Conservation (phyloP, 176 grass and related monocot species). For the Rhipidocladum racemiflorum region DNA sequence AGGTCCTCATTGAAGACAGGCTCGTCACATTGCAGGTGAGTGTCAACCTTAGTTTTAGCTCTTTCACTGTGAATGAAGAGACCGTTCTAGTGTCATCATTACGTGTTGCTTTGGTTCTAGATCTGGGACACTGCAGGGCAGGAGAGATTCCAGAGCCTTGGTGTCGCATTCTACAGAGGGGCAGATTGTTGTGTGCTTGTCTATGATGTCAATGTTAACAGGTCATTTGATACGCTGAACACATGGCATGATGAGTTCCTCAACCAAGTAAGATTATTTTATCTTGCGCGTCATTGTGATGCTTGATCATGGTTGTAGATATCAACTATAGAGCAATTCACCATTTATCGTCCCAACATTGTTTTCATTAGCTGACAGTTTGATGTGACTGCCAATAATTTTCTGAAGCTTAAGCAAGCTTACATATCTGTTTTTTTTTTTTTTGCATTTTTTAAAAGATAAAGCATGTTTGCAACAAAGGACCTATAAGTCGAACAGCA, state of each 20-base stretch:
- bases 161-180: conserved; percentile 96
- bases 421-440: not conserved
- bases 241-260: conserved; percentile 99
- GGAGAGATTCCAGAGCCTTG: conserved; percentile 98
- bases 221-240: conserved; percentile 88
- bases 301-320: conserved; percentile 25
- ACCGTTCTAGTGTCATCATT: not conserved
- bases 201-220: conserved; percentile 92
- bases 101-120: conserved; percentile 39
- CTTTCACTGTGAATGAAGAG: not conserved
- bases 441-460: not conserved
- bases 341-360: not conserved
- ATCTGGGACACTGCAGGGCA: conserved; percentile 98
- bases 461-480: not conserved
- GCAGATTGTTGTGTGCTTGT: conserved; percentile 97
- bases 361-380: conserved; percentile 12
- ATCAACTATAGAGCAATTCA: not conserved
- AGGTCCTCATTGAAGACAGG: conserved; percentile 97
- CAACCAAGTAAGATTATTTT: conserved; percentile 69
- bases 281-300: conserved; percentile 10
- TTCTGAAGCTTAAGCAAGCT: conserved; percentile 4
- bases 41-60: not conserved
- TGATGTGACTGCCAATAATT: conserved; percentile 1
- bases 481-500: not conserved
- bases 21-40: conserved; percentile 92